A percentile compares a stretch with the other conserved stretches of the same genome.
Evolutionary conservation across 2,329 filamentous ascomycete genomes (phyloP).

Genomic region (Colletotrichum siamense): DNA sequence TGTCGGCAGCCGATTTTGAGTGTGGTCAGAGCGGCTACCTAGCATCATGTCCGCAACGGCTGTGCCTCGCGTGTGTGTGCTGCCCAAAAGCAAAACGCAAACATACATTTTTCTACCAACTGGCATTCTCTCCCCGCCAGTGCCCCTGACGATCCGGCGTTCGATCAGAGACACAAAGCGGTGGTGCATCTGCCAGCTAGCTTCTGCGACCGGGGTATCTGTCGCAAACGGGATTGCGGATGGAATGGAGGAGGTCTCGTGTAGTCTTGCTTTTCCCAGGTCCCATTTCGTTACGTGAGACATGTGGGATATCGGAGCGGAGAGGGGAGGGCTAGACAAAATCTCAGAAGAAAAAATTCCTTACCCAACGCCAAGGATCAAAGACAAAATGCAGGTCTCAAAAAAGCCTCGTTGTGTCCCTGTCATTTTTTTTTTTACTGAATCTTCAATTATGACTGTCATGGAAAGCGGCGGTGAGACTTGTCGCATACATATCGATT

Average conservation of each 20-base stretch:
- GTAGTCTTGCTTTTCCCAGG: neutral
- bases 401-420: neutral
- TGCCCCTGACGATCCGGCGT: conserved; percentile 16
- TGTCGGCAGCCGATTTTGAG: neutral
- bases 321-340: neutral
- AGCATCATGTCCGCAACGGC: neutral
- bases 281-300: neutral
- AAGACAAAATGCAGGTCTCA: neutral
- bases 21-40: conserved; percentile 6
- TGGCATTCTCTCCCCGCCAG: neutral
- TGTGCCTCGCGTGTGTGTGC: neutral
- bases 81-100: neutral
- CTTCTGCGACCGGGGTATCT: conserved; percentile 2
- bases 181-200: conserved; percentile 6
- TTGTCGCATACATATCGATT: neutral
- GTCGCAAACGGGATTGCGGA: neutral
- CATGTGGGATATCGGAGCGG: neutral
- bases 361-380: neutral
- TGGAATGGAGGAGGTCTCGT: conserved; percentile 3
- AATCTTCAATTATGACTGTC: neutral
- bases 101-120: neutral
- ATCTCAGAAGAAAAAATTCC: neutral
- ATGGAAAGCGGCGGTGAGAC: neutral
- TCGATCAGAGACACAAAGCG: neutral
- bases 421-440: neutral